Base-by-base conservation (phyloP, 2,329 filamentous ascomycete genomes). In the Pseudogymnoascus sp. region DNA sequence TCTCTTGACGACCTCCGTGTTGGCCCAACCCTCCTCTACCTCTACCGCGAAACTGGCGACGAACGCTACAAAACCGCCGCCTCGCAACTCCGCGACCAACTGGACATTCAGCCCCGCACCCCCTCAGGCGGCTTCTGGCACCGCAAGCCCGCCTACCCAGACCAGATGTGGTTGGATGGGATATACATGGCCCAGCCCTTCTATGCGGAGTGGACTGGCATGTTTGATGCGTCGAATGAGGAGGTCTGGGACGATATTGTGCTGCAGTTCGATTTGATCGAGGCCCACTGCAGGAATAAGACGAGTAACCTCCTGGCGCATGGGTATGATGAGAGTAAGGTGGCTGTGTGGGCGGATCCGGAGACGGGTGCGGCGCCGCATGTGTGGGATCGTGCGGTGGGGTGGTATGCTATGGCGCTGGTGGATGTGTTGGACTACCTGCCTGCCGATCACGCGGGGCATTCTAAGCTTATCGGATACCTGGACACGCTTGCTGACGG, bases 121-220 rank as follows among this genome's bases (percentile, higher is more conserved):
- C 69, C 76, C 0, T 69, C 74, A 0, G 81, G 81, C 7, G 81
- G 81, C 1, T 81, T 84, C 73, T 84, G 80, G 79, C 81, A 84
- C 65, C 73, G 77, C 1, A 69, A 74, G 14, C 71, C 78, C 33
- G 70, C 73, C 2, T 82, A 81, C 64, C 74, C 73, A 16, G 75
- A 81, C 64, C 79, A 84, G 67, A 82, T 83, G 81, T 83, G 81
- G 81, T 74, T 84, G 0, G 80, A 83, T 64, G 82, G 82, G 1
- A 79, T 80, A 20, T 81, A 74, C 70, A 81, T 81, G 78, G 76
- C 77, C 1, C 61, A 64, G 6, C 65, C 67, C 6, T 72, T 71
- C 60, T 72, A 71, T 41, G 67, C 69, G 14, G 64, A 69, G 37
- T 67, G 66, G 63, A 69, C 67, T 5, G 58, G 58, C 6, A 36